Evolutionary conservation across 495 filamentous ascomycete species (phyloP).

Genomic region (Penicillium diatomitis): DNA sequence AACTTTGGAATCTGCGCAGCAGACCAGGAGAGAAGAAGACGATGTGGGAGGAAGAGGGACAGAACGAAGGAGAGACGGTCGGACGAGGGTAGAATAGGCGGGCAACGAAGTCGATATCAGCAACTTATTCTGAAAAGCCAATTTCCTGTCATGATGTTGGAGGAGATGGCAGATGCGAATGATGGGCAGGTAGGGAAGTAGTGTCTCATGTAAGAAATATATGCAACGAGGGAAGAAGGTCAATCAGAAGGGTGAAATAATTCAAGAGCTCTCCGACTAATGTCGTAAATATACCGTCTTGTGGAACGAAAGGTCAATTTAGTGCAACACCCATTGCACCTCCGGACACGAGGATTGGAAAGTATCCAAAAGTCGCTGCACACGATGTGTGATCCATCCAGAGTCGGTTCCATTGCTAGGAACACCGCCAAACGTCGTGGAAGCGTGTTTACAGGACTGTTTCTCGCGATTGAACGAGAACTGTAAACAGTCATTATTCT

Average conservation of each 20-base stretch:
- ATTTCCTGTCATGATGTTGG: too few species aligned
- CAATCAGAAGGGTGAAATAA: not conserved
- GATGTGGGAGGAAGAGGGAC: too few species aligned
- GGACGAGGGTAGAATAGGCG: too few species aligned
- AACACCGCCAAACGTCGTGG: conserved; percentile 19
- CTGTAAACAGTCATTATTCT: conserved; percentile 31
- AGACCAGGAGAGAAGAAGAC: too few species aligned
- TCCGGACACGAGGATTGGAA: conserved; percentile 21
- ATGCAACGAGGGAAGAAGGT: not conserved
- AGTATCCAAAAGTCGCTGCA: conserved; percentile 16
- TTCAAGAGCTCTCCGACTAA: not conserved
- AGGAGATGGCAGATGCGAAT: too few species aligned
- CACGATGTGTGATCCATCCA: conserved; percentile 23
- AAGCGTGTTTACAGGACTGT: conserved; percentile 23
- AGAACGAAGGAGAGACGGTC: too few species aligned
- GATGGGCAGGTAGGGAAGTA: too few species aligned
- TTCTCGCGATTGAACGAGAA: conserved; percentile 27
- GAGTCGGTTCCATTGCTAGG: conserved; percentile 17
- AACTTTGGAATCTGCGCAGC: too few species aligned
- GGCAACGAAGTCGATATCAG: too few species aligned
- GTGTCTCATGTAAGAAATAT: too few species aligned
- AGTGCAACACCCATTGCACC: conserved; percentile 20
- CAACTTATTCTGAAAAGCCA: too few species aligned
- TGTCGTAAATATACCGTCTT: too few species aligned
- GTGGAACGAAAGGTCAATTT: not conserved